phyloP scores from a whole-genome alignment of 2,329 filamentous ascomycete genomes.

The Botryotinia calthae region DNA sequence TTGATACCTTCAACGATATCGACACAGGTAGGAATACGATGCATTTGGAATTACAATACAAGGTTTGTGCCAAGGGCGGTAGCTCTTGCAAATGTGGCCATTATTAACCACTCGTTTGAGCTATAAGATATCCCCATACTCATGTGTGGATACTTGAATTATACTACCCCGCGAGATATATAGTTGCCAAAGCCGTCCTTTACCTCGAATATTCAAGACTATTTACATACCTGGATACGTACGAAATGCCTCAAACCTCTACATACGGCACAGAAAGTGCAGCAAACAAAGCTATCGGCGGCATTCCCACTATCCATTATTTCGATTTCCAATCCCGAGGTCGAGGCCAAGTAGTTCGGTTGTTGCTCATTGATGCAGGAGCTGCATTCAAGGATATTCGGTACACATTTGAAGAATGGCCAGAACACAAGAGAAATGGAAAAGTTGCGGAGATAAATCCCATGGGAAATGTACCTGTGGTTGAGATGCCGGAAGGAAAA shows the following conservation, averaged over 20 bases:
- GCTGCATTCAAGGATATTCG: slow-evolving; percentile 38
- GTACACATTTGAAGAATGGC: slow-evolving; percentile 37
- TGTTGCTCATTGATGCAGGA: slow-evolving; percentile 36
- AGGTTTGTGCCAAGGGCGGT: neutral
- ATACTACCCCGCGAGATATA: neutral
- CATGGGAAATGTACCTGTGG: slow-evolving; percentile 33
- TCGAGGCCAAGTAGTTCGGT: slow-evolving; percentile 37
- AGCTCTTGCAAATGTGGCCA: neutral
- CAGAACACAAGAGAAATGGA: slow-evolving; percentile 32
- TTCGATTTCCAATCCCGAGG: slow-evolving; percentile 38
- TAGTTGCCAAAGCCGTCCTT: neutral
- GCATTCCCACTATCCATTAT: slow-evolving; percentile 38
- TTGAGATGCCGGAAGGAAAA: slow-evolving; percentile 35
- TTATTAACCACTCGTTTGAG: neutral
- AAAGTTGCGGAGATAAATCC: slow-evolving; percentile 33
- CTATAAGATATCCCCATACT: neutral
- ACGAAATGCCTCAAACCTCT: slow-evolving; percentile 3
- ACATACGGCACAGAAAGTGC: slow-evolving; percentile 29
- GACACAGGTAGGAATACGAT: neutral
- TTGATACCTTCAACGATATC: neutral
- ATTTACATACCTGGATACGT: neutral
- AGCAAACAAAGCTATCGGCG: slow-evolving; percentile 38
- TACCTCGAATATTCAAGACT: neutral
- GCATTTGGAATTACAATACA: slow-evolving; percentile 1
- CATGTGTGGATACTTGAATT: neutral